These are phyloP conservation scores for Sutorius eximius DNA, from an alignment of 1,284 basidiomycete species.

Conservation along the genomic window DNA sequence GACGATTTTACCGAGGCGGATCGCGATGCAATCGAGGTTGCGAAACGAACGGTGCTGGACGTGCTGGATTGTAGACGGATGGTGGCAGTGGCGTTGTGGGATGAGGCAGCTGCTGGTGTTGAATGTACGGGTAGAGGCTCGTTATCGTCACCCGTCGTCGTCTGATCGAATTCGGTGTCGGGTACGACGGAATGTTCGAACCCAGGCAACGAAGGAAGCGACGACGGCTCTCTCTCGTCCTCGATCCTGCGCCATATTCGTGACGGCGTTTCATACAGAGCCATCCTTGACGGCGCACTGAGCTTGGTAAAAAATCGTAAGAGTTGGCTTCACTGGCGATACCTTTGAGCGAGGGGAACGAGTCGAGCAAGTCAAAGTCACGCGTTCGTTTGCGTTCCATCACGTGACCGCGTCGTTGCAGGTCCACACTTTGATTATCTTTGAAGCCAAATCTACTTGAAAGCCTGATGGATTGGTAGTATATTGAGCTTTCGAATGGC, in stretches of 20 bases:
- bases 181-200: slow-evolving; percentile 60
- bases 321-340: background rate
- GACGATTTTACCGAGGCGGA: slow-evolving; percentile 43
- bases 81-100: slow-evolving; percentile 45
- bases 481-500: background rate
- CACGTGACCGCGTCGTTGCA: slow-evolving; percentile 27
- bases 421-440: too few relatives aligned
- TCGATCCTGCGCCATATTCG: slow-evolving; percentile 78
- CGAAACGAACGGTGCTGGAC: slow-evolving; percentile 69
- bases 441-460: background rate
- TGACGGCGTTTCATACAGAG: slow-evolving; percentile 72
- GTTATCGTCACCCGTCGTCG: slow-evolving; percentile 37
- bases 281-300: slow-evolving; percentile 21
- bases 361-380: slow-evolving; percentile 8
- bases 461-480: too few relatives aligned
- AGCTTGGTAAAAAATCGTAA: background rate
- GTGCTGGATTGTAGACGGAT: slow-evolving; percentile 55
- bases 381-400: slow-evolving; percentile 22
- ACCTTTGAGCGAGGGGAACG: background rate
- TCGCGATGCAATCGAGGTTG: slow-evolving; percentile 61
- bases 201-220: slow-evolving; percentile 67
- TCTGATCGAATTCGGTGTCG: slow-evolving; percentile 32
- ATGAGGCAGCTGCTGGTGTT: slow-evolving; percentile 54
- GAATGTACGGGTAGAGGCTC: slow-evolving; percentile 55
- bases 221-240: slow-evolving; percentile 72